Conservation (phyloP, 176 grass and related monocot genomes). For the Musa itinerans region DNA sequence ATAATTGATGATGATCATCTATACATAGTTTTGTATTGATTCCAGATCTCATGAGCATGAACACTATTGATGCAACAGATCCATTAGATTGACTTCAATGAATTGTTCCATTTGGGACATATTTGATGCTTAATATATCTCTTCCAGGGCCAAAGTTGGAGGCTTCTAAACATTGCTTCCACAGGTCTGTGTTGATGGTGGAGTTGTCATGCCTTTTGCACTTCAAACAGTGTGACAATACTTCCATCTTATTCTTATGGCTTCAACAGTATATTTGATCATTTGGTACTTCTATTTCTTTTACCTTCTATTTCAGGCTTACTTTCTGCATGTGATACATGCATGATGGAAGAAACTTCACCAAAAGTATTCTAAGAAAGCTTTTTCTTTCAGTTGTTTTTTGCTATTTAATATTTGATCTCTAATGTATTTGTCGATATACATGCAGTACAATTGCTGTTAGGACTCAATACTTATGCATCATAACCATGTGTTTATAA, state of each 20-base stretch:
- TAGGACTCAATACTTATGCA: background rate
- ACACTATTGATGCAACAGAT: background rate
- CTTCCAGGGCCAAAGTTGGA: slow-evolving; percentile 14
- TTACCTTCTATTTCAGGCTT: background rate
- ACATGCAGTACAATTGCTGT: background rate
- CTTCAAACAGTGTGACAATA: slow-evolving; percentile 8
- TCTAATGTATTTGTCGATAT: background rate
- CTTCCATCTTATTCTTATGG: slow-evolving; percentile 6
- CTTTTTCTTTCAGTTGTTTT: background rate
- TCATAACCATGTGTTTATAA: background rate
- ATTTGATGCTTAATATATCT: slow-evolving; percentile 5
- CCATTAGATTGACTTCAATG: background rate
- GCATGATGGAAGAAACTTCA: background rate
- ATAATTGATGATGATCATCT: background rate
- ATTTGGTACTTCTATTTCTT: background rate
- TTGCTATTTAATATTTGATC: background rate
- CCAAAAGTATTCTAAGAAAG: background rate
- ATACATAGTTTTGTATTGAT: background rate
- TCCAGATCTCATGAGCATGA: background rate
- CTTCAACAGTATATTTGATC: background rate
- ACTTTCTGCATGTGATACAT: background rate
- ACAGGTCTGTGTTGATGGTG: slow-evolving; percentile 9
- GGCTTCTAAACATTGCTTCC: slow-evolving; percentile 10
- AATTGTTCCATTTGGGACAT: slow-evolving; percentile 5
- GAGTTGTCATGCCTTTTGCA: background rate